These are phyloP conservation scores for Ballota nigra DNA, from an alignment of 257 asterid species.

Conservation along the genomic window DNA sequence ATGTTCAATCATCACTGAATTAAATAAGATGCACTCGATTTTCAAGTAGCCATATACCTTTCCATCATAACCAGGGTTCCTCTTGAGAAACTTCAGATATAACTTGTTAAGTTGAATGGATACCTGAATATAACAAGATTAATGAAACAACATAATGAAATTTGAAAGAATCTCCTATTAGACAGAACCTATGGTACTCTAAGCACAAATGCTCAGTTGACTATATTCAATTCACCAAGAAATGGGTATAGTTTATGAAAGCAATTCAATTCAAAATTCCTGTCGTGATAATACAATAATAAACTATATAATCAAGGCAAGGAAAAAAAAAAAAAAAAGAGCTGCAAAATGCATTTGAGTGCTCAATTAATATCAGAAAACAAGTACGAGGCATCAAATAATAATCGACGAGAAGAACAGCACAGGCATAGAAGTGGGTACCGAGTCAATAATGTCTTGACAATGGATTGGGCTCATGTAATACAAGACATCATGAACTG, in stretches of 20 bases:
- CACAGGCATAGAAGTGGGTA: constrained; percentile 25
- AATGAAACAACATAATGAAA: constrained; percentile 23
- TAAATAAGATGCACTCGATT: constrained; percentile 10
- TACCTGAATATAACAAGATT: constrained; percentile 54
- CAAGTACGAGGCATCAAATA: background rate
- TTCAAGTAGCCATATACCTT: constrained; percentile 55
- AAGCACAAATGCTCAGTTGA: background rate
- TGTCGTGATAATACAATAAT: background rate
- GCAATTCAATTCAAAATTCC: constrained; percentile 2
- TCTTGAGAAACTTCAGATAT: constrained; percentile 82
- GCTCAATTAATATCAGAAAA: background rate
- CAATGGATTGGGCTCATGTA: constrained; percentile 99
- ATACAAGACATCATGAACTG: constrained; percentile 96
- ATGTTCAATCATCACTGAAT: background rate
- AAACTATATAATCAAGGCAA: background rate
- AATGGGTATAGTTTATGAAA: background rate
- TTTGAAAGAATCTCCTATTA: background rate
- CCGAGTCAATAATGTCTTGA: constrained; percentile 94
- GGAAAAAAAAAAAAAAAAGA: background rate
- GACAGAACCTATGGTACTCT: background rate
- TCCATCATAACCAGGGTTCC: constrained; percentile 97
- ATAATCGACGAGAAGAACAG: background rate
- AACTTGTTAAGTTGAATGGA: constrained; percentile 79
- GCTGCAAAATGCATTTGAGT: constrained; percentile 14
- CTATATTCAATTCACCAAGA: background rate